Evolutionary conservation across 148 eudicot genomes (phyloP).

Genomic region (Vaccinium corymbosum): DNA sequence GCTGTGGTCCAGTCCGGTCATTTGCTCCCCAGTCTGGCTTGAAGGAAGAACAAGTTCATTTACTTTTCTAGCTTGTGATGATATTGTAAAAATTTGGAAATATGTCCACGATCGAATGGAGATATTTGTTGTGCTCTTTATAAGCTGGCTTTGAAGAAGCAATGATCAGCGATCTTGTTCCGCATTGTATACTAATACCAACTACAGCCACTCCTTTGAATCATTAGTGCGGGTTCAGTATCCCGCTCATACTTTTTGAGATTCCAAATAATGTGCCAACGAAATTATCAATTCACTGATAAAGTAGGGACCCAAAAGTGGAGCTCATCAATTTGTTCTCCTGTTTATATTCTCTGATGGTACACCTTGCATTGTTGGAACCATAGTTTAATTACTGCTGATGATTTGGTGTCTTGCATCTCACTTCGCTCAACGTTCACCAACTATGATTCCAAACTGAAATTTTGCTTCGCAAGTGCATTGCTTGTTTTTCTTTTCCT

Average conservation of each 20-base stretch:
- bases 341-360: not conserved
- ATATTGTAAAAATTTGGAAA: not conserved
- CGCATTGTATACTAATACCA: not conserved
- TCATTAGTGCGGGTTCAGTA: not conserved
- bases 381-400: not conserved
- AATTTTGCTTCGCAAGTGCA: not conserved
- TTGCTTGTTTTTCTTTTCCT: not conserved
- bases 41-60: not conserved
- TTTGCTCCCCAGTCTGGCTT: constrained; percentile 2
- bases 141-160: not conserved
- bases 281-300: not conserved
- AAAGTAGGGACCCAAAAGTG: not conserved
- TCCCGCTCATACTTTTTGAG: not conserved
- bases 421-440: not conserved
- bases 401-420: not conserved
- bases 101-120: not conserved
- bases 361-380: not conserved
- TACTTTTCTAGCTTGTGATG: not conserved
- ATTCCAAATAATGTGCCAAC: not conserved
- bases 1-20: not conserved
- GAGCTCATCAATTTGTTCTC: not conserved
- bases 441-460: not conserved
- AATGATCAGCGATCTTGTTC: not conserved
- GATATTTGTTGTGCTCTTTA: not conserved
- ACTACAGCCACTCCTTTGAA: not conserved